Conservation (phyloP, 2,329 filamentous ascomycete genomes). For the Fusarium bactridioides region DNA sequence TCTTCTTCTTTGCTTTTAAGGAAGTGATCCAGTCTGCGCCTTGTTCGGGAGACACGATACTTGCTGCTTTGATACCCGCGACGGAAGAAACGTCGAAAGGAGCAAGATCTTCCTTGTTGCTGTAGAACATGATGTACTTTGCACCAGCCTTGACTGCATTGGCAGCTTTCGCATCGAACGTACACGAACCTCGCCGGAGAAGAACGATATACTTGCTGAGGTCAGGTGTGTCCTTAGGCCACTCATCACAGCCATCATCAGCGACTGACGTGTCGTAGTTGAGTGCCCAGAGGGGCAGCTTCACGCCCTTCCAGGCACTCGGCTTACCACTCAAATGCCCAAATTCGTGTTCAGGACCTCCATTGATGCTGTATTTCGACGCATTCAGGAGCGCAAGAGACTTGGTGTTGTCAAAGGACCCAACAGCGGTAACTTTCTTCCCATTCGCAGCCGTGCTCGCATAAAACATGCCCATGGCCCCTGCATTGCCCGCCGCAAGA, state of each 20-base stretch:
- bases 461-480: conserved; percentile 57
- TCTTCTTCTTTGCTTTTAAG: conserved; percentile 53
- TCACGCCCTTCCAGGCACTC: conserved; percentile 54
- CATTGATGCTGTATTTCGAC: conserved; percentile 52
- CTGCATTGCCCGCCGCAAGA: conserved; percentile 62
- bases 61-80: conserved; percentile 47
- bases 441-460: conserved; percentile 58
- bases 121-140: conserved; percentile 69
- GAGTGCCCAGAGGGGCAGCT: conserved; percentile 58
- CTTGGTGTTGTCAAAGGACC: conserved; percentile 58
- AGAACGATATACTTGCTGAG: conserved; percentile 66
- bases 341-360: conserved; percentile 48
- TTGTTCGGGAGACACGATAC: conserved; percentile 52
- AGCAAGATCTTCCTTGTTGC: conserved; percentile 54
- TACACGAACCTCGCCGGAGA: conserved; percentile 66
- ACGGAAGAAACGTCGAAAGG: conserved; percentile 46
- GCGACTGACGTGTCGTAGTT: conserved; percentile 57
- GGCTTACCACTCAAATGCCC: conserved; percentile 54
- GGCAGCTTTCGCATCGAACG: conserved; percentile 61
- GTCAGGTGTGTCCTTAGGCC: conserved; percentile 63
- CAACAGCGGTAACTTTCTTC: conserved; percentile 56
- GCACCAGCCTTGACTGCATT: conserved; percentile 64
- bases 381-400: conserved; percentile 54
- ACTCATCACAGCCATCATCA: conserved; percentile 60
- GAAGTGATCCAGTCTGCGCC: conserved; percentile 55